Evolutionary conservation across 192 early-diverging fungal species (phyloP).

Genomic region (Dissophora ornata): DNA sequence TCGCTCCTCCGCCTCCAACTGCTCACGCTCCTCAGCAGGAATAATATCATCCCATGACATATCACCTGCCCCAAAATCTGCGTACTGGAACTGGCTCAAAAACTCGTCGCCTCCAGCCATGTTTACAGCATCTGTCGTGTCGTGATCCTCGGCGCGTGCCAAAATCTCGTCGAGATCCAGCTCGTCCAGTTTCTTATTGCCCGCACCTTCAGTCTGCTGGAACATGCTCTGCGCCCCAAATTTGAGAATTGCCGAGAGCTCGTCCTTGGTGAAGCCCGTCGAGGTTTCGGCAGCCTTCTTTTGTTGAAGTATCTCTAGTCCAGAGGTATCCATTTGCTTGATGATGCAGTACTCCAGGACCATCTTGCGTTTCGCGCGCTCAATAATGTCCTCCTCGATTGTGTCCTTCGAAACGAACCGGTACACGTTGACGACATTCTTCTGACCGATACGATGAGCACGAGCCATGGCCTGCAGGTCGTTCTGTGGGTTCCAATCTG

Average conservation of each 20-base stretch:
- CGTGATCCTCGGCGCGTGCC: slow-evolving; percentile 91
- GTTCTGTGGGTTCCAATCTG: slow-evolving; percentile 96
- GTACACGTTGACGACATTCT: slow-evolving; percentile 96
- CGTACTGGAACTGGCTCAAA: slow-evolving; percentile 92
- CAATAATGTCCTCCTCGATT: slow-evolving; percentile 98
- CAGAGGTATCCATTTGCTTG: slow-evolving; percentile 98
- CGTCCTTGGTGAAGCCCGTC: slow-evolving; percentile 81
- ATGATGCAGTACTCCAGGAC: slow-evolving; percentile 99
- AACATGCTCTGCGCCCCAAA: slow-evolving; percentile 99
- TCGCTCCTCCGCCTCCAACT: slow-evolving; percentile 75
- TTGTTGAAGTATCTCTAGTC: slow-evolving; percentile 73
- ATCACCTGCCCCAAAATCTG: slow-evolving; percentile 82
- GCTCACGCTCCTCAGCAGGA: slow-evolving; percentile 83
- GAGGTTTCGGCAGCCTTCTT: slow-evolving; percentile 57
- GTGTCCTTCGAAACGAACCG: slow-evolving; percentile 97
- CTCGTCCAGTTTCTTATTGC: slow-evolving; percentile 87
- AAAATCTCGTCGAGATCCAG: slow-evolving; percentile 98
- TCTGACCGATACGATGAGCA: slow-evolving; percentile 98
- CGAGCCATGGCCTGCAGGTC: slow-evolving; percentile 98
- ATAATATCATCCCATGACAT: slow-evolving; percentile 97
- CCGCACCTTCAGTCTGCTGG: slow-evolving; percentile 70
- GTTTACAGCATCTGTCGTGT: slow-evolving; percentile 75
- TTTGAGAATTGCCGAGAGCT: slow-evolving; percentile 94
- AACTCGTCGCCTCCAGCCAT: slow-evolving; percentile 89
- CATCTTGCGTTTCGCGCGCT: slow-evolving; percentile 99